Percentiles rank a stretch among this genome's conserved stretches.
These are phyloP conservation scores for Microcos paniculata DNA, from an alignment of 345 rosid genomes.

Conservation along the genomic window DNA sequence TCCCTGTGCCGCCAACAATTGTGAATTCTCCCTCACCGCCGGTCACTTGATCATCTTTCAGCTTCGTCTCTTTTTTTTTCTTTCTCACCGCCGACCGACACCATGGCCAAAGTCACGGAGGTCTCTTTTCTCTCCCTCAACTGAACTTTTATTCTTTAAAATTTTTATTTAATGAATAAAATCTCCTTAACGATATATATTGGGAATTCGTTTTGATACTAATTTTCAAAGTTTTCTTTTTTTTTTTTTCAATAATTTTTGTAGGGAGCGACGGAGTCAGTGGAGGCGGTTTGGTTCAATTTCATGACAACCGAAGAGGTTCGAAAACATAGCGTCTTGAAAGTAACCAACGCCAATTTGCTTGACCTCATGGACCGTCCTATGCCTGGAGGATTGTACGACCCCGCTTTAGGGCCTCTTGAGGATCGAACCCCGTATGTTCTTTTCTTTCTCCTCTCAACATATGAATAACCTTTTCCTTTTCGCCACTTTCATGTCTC, in stretches of 20 bases:
- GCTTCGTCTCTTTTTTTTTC: not conserved
- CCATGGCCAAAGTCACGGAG: not conserved
- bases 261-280: conserved; percentile 9
- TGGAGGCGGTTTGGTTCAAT: conserved; percentile 29
- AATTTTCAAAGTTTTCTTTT: not conserved
- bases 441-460: not conserved
- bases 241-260: not conserved
- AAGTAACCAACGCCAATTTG: conserved; percentile 40
- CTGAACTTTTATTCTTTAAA: not conserved
- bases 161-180: not conserved
- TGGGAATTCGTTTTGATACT: not conserved
- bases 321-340: conserved; percentile 44
- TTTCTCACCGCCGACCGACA: not conserved
- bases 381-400: conserved; percentile 57
- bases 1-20: not conserved
- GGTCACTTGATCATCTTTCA: not conserved
- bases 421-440: conserved; percentile 42
- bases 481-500: not conserved
- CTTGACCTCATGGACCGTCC: conserved; percentile 45
- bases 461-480: not conserved
- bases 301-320: conserved; percentile 59
- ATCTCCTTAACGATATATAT: not conserved
- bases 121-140: not conserved
- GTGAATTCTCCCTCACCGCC: not conserved
- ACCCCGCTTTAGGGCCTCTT: conserved; percentile 49